Percentiles rank a stretch among this genome's conserved stretches.
Conservation (phyloP, 1,139 yeast species). For the Chernovozyma sophiae-reginae region DNA sequence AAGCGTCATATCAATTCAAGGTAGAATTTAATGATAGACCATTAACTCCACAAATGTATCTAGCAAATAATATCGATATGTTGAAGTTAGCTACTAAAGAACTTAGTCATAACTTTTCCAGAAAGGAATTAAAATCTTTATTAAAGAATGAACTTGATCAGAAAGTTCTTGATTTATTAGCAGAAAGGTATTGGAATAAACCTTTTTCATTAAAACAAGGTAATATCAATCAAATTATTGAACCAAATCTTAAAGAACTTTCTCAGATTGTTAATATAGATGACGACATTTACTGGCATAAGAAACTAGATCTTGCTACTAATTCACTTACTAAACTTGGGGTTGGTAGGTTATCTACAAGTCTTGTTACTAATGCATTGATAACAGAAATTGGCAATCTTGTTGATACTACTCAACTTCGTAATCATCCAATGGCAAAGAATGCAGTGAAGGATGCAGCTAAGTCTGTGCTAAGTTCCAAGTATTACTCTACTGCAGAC, state of each 20-base stretch:
- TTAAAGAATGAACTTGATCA: slow-evolving; percentile 86
- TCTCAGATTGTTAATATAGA: slow-evolving; percentile 44
- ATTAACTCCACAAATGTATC: slow-evolving; percentile 87
- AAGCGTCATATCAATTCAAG: slow-evolving; percentile 86
- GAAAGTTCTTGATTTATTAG: slow-evolving; percentile 76
- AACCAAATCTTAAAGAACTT: slow-evolving; percentile 54
- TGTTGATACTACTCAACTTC: slow-evolving; percentile 67
- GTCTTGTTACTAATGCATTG: slow-evolving; percentile 75
- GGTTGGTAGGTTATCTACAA: slow-evolving; percentile 85
- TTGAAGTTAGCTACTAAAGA: slow-evolving; percentile 86
- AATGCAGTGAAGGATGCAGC: slow-evolving; percentile 85
- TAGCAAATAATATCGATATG: slow-evolving; percentile 87
- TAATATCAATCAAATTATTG: slow-evolving; percentile 16
- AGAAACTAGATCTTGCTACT: slow-evolving; percentile 79
- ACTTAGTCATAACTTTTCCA: slow-evolving; percentile 74
- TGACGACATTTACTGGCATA: slow-evolving; percentile 82
- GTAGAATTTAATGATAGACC: slow-evolving; percentile 95
- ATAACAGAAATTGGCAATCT: slow-evolving; percentile 73
- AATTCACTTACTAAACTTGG: slow-evolving; percentile 87
- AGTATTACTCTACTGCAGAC: slow-evolving; percentile 90
- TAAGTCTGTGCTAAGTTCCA: slow-evolving; percentile 65
- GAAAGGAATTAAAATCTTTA: slow-evolving; percentile 75
- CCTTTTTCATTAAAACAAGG: slow-evolving; percentile 31
- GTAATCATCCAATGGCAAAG: slow-evolving; percentile 80
- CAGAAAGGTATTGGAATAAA: slow-evolving; percentile 89